Evolutionary conservation across 2,329 filamentous ascomycete genomes (phyloP).

Genomic region (Didymella segeticola): DNA sequence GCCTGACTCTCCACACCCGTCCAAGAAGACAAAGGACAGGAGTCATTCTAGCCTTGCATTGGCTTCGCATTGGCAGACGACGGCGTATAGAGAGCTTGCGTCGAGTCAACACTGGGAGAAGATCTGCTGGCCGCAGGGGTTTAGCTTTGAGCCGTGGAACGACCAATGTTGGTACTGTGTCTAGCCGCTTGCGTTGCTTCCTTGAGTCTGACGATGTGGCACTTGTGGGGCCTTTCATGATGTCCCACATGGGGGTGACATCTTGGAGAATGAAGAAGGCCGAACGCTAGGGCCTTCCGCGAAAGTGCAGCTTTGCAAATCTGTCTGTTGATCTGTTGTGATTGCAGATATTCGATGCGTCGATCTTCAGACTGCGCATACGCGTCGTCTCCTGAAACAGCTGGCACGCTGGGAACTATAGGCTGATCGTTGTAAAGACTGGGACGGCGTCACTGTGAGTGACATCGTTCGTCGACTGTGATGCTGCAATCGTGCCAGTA

Average conservation of each 20-base stretch:
- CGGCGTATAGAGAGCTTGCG: not conserved
- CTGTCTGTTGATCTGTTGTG: not conserved
- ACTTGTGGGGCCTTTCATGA: not conserved
- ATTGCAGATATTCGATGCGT: not conserved
- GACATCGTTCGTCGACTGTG: not conserved
- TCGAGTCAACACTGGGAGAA: not conserved
- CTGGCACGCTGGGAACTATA: not conserved
- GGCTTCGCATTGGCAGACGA: not conserved
- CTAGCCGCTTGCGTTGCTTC: not conserved
- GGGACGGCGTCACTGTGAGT: not conserved
- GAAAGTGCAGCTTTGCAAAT: not conserved
- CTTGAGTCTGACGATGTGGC: conserved; percentile 12
- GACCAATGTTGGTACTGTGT: not conserved
- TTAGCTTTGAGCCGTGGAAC: not conserved
- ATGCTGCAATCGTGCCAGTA: not conserved
- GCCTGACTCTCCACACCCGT: conserved; percentile 1
- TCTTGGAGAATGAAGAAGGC: not conserved
- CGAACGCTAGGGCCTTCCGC: not conserved
- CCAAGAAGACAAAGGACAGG: not conserved
- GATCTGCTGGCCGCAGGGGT: not conserved
- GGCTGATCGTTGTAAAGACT: conserved; percentile 1
- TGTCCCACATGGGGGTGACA: conserved; percentile 9
- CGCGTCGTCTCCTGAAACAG: conserved; percentile 10
- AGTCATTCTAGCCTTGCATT: conserved; percentile 9
- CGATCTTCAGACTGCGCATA: conserved; percentile 2